Evolutionary conservation across 2,329 filamentous ascomycete species (phyloP).

Genomic region (Trematosphaeria pertusa): DNA sequence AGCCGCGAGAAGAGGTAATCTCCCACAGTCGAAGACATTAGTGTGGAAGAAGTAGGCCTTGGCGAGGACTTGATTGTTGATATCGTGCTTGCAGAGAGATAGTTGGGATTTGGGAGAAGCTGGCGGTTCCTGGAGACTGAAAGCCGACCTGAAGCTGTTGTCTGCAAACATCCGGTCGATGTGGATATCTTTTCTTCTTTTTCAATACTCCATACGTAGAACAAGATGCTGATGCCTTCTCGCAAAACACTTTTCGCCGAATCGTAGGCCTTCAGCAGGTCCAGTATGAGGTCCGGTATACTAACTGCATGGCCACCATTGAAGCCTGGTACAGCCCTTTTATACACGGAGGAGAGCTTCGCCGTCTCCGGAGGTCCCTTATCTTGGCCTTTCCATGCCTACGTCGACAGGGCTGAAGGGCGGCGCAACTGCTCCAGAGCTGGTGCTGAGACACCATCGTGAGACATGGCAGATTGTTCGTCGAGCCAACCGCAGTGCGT

Average conservation of each 20-base stretch:
- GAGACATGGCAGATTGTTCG: neutral
- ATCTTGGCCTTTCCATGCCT: no score
- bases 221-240: no score
- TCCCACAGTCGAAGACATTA: conserved; percentile 16
- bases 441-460: neutral
- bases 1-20: conserved; percentile 20
- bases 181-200: neutral
- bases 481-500: neutral
- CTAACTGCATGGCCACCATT: no score
- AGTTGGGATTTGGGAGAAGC: no score
- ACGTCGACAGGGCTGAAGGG: neutral
- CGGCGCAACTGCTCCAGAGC: neutral
- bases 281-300: no score
- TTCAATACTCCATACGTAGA: neutral
- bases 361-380: no score
- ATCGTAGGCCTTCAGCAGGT: no score
- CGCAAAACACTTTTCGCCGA: no score
- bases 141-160: neutral
- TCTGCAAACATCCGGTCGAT: neutral
- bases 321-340: no score
- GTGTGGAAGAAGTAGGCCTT: neutral
- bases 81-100: no score
- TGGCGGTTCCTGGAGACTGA: neutral
- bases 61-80: neutral
- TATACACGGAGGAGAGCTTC: no score